Conservation (phyloP, 2,329 filamentous ascomycete species). For the Bipolaris sorokiniana region DNA sequence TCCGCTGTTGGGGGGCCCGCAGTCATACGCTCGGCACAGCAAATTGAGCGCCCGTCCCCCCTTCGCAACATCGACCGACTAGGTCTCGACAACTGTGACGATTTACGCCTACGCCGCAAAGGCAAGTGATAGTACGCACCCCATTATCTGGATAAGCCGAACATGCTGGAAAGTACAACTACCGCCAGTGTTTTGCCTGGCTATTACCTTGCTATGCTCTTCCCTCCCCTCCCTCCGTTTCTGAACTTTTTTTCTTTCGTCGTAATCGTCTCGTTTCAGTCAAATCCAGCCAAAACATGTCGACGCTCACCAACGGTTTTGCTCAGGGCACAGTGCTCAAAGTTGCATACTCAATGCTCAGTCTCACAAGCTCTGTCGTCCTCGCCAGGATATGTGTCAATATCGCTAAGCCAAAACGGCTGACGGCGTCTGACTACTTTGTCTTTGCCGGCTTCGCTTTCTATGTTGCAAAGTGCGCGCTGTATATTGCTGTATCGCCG, state of each 20-base stretch:
- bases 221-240: too few species aligned
- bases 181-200: not conserved
- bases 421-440: slow-evolving; percentile 20
- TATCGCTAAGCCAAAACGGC: slow-evolving; percentile 6
- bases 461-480: slow-evolving; percentile 25
- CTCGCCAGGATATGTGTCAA: slow-evolving; percentile 17
- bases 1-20: not conserved
- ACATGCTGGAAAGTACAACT: not conserved
- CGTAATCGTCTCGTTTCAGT: too few species aligned
- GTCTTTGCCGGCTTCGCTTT: slow-evolving; percentile 36
- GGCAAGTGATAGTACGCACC: not conserved
- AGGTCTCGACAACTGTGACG: not conserved
- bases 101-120: not conserved
- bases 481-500: slow-evolving; percentile 47
- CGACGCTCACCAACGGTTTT: slow-evolving; percentile 17
- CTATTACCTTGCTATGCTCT: not conserved
- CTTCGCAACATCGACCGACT: not conserved
- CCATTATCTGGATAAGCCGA: not conserved
- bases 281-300: slow-evolving; percentile 1
- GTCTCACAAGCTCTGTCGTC: slow-evolving; percentile 18
- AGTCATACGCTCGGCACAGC: not conserved
- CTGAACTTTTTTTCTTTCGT: too few species aligned
- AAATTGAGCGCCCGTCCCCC: not conserved
- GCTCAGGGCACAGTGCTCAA: slow-evolving; percentile 19
- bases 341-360: slow-evolving; percentile 20